Evolutionary conservation across 208 protist genomes (phyloP), one percentile per base, ranked within the genome.

Genomic region (Wallacemonas sp.): DNA sequence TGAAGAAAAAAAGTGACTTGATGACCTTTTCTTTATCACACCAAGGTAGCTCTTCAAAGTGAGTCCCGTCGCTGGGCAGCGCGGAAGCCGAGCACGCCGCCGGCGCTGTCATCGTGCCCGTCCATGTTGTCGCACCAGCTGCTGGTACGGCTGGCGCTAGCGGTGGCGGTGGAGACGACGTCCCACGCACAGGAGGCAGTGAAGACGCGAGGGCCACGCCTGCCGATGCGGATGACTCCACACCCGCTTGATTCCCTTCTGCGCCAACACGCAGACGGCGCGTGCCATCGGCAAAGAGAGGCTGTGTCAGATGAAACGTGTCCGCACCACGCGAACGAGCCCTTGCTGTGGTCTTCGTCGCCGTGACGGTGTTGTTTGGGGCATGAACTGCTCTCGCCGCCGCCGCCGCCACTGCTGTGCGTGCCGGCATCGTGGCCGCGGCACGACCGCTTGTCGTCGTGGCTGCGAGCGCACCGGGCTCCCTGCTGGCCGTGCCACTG

Each of bases 1-100:
- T 82, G 67, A 76, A 94, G 49, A 90, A 90, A 28, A 94, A 70
- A 19, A 94, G 71, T 51, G 88, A 74, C 65, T 94, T 94, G 64
- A 94, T 94, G 19, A 94, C 79, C 66, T 85, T 86, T 44, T 94
- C 88, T 62, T 94, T 94, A 63, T 91, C 88, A 19, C 80, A 74
- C 84, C 88, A 94, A 17, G 79, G 58, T 11, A 94, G 58, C 19
- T 89, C 79, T 2, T 78, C 75, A 51, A 93, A 69, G 66, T 75
- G 80, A 17, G 45, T 75, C 5, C 72, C 17, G 55, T 60, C 63
- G 1, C 28, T 21, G 2, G 64, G 55, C 27, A 46, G 12, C 14
- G 62, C 15, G n/a, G 54, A 14, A 26, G 31, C 28, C n/a, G 2
- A 45, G 19, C n/a, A n/a, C n/a, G n/a, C n/a, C n/a, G n/a, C n/a